A percentile compares a stretch with the other conserved stretches of the same genome.
Conservation (phyloP, 1,284 basidiomycete genomes). For the Cryptococcus sp. region DNA sequence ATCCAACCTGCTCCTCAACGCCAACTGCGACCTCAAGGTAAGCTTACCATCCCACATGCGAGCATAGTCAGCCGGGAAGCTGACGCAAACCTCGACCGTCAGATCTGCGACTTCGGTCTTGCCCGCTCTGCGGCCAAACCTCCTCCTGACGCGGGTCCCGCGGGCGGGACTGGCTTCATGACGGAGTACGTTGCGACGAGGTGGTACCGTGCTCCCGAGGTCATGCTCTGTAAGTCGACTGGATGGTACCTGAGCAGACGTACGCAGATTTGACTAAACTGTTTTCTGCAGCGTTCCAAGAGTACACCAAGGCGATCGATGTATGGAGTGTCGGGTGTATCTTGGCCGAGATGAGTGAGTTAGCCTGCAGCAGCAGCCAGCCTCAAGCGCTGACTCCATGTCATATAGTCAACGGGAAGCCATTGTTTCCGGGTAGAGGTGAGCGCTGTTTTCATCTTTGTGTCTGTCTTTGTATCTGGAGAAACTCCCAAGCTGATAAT, state of each 20-base stretch:
- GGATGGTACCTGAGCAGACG: not conserved
- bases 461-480: not conserved
- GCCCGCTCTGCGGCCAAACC: slow-evolving; percentile 72
- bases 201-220: slow-evolving; percentile 92
- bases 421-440: slow-evolving; percentile 84
- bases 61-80: not conserved
- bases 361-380: not conserved
- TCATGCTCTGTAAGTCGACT: slow-evolving; percentile 68
- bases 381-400: not conserved
- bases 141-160: slow-evolving; percentile 68
- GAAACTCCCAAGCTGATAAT: slow-evolving; percentile 3
- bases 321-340: slow-evolving; percentile 94
- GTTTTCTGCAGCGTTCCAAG: slow-evolving; percentile 69
- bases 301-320: slow-evolving; percentile 88
- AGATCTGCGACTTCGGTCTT: slow-evolving; percentile 88
- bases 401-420: slow-evolving; percentile 65
- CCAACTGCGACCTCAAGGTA: slow-evolving; percentile 92
- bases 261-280: not conserved
- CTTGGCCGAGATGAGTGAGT: slow-evolving; percentile 76
- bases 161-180: slow-evolving; percentile 85
- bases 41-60: slow-evolving; percentile 14
- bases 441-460: slow-evolving; percentile 51
- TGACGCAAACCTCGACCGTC: not conserved
- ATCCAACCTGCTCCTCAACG: slow-evolving; percentile 84
- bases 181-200: slow-evolving; percentile 91